Evolutionary conservation across 1,284 basidiomycete genomes (phyloP), one percentile per base, ranked within the genome.

Genomic region (Microbotryomycetes sp.): DNA sequence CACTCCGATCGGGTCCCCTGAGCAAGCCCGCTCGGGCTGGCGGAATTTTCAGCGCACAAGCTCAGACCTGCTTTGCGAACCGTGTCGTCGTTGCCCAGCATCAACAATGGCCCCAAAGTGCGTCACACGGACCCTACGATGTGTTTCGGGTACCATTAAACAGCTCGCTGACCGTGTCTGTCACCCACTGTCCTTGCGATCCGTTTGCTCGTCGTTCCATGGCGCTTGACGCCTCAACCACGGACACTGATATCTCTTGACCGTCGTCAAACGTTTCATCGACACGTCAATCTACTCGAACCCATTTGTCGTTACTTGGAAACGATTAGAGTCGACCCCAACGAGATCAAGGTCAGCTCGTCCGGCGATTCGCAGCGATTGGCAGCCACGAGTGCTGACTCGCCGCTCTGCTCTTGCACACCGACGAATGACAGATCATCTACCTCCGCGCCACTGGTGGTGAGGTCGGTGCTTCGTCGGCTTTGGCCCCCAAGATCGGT

Each of bases 401-500:
- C 3, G 27, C 27, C 46, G 53, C 64, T 70, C 6, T 73, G 71
- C 9, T 75, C 73, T 47, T 73, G 74, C 4, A 73, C 68, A 48
- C 74, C 74, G 76, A 30, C 59, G 74, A 70, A 4, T 4, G 29
- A 46, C 52, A 59, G 62, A 92, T 97, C 82, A 98, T 98, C 85
- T 93, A 96, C 85, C 89, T 98, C 78, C 87, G 96, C 75, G 93
- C 93, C 67, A 94, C 91, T 67, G 96, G 96, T 82, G 96, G 96
- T 86, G 96, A 98, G 83, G 91, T 98, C 76, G 96, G 93, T 84
- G 91, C 96, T 70, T 97, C 96, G 9, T 94, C 94, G 66, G 93
- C 96, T 65, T 84, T 99, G 72, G 96, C 96, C 65, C 96, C 96
- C 71, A 99, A 99, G 86, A 97, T 99, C 78, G 96, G 96, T 85